Percentiles rank a stretch among this genome's conserved stretches.
phyloP scores from a whole-genome alignment of 176 grass and related monocot species.

The Poa pratensis region DNA sequence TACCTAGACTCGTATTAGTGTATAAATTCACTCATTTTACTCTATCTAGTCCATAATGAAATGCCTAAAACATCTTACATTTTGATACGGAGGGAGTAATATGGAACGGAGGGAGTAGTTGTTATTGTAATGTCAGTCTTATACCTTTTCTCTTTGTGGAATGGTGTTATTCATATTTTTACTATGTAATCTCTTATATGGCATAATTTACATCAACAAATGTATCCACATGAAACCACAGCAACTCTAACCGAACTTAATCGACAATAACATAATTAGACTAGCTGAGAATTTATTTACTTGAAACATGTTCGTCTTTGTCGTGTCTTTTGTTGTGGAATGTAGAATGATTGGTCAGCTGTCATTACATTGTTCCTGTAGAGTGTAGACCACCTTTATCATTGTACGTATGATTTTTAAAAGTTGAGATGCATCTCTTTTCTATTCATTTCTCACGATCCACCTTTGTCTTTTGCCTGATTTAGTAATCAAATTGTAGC shows the following conservation, averaged over 20 bases:
- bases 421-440: not conserved
- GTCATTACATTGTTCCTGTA: not conserved
- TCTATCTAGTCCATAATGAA: too few relatives aligned
- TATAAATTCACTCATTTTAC: too few relatives aligned
- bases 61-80: too few relatives aligned
- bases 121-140: constrained; percentile 1
- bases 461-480: not conserved
- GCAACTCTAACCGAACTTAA: not conserved
- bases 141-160: constrained; percentile 43
- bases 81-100: too few relatives aligned
- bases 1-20: too few relatives aligned
- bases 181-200: not conserved
- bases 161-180: constrained; percentile 26
- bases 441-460: not conserved
- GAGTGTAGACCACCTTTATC: not conserved
- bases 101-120: not conserved
- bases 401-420: not conserved
- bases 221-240: not conserved
- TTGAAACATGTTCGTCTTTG: not conserved
- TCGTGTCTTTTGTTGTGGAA: not conserved
- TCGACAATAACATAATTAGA: not conserved
- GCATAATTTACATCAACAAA: not conserved
- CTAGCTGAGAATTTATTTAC: not conserved
- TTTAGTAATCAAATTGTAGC: constrained; percentile 4
- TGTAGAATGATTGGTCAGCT: not conserved